These are phyloP conservation scores for Alternaria arborescens DNA, from an alignment of 2,329 filamentous ascomycete genomes.

Conservation along the genomic window DNA sequence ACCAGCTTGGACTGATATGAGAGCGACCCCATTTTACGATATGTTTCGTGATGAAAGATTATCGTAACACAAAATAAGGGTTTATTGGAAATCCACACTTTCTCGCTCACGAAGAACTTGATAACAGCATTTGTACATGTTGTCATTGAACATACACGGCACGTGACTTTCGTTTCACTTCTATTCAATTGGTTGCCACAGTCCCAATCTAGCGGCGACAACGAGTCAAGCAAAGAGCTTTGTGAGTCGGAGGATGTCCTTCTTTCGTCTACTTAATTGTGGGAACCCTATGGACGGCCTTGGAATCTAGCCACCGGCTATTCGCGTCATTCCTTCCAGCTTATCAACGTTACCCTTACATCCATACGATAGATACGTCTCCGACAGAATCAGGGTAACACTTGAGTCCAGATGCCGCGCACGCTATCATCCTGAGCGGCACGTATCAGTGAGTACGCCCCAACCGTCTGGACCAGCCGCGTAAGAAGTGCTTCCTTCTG, in stretches of 20 bases:
- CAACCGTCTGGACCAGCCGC: not conserved
- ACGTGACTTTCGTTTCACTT: not conserved
- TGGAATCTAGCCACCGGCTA: not conserved
- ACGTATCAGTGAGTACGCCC: not conserved
- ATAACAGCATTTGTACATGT: not conserved
- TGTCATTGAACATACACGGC: not conserved
- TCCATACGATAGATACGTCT: not conserved
- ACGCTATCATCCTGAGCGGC: not conserved
- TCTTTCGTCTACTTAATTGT: not conserved
- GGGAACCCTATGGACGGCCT: not conserved
- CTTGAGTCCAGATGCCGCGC: not conserved
- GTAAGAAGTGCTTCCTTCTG: not conserved
- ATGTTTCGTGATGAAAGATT: not conserved
- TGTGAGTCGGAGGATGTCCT: not conserved
- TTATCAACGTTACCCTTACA: not conserved
- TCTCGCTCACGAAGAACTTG: not conserved
- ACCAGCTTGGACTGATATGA: not conserved
- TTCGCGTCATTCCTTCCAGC: not conserved
- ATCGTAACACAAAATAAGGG: rapidly evolving
- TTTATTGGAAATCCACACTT: not conserved
- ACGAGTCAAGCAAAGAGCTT: not conserved
- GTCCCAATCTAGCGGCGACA: not conserved
- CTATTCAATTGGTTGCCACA: not conserved
- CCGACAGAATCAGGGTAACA: not conserved
- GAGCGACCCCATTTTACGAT: not conserved